Percentiles rank a stretch among this genome's conserved stretches.
phyloP scores from a whole-genome alignment of 169 alveolate species.

The Plasmodium chabaudi region DNA sequence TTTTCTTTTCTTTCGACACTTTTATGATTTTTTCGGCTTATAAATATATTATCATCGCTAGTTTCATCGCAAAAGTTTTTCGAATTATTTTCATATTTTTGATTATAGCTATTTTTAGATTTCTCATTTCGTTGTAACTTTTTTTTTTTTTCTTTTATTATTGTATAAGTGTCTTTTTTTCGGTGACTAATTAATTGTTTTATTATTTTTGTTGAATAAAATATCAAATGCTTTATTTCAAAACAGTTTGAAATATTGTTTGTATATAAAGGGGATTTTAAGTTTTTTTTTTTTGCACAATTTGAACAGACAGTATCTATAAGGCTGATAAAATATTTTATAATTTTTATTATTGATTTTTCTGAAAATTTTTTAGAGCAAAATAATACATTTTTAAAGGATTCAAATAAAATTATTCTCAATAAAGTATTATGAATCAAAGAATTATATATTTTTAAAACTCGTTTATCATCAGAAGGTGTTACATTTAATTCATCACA shows the following conservation, averaged over 20 bases:
- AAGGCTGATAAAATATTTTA: slow-evolving; percentile 34
- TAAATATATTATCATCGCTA: not conserved
- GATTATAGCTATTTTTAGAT: not conserved
- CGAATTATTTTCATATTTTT: not conserved
- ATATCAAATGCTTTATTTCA: slow-evolving; percentile 51
- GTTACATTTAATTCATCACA: slow-evolving; percentile 11
- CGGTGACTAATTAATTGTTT: slow-evolving; percentile 13
- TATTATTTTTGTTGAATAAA: slow-evolving; percentile 22
- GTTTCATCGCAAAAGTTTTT: slow-evolving; percentile 3
- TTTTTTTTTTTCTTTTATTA: slow-evolving; percentile 52
- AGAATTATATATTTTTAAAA: slow-evolving; percentile 12
- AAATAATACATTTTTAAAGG: slow-evolving; percentile 51
- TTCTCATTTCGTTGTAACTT: slow-evolving; percentile 13
- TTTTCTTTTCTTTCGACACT: not conserved
- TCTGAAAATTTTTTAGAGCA: slow-evolving; percentile 68
- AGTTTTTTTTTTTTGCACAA: slow-evolving; percentile 35
- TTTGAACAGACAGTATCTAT: slow-evolving; percentile 18
- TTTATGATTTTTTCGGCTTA: not conserved
- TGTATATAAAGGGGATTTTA: slow-evolving; percentile 27
- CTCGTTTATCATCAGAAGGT: slow-evolving; percentile 33
- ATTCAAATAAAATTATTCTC: slow-evolving; percentile 41
- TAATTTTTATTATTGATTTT: slow-evolving; percentile 61
- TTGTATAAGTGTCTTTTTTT: slow-evolving; percentile 56
- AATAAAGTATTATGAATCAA: slow-evolving; percentile 39
- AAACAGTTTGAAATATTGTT: slow-evolving; percentile 61